Evolutionary conservation across 192 early-diverging fungal genomes (phyloP).

Genomic region (Umbelopsis vinacea): DNA sequence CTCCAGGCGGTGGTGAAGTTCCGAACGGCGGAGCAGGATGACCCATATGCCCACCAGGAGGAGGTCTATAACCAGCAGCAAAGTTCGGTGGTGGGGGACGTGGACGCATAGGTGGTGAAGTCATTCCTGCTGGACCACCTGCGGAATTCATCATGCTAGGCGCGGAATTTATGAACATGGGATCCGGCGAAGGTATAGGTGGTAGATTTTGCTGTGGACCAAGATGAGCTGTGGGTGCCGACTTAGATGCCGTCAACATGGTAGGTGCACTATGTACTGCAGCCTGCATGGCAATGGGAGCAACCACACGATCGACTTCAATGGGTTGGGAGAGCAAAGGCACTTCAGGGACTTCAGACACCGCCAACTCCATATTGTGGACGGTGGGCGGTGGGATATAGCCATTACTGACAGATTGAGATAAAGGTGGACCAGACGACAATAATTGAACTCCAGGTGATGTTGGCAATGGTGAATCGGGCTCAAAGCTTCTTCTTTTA

Average conservation of each 20-base stretch:
- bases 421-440: not conserved
- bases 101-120: constrained; percentile 22
- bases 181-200: constrained; percentile 16
- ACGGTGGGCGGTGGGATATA: constrained; percentile 9
- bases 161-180: not conserved
- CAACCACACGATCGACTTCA: constrained; percentile 30
- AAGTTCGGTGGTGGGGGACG: constrained; percentile 8
- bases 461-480: constrained; percentile 12
- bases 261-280: constrained; percentile 22
- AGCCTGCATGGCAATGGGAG: constrained; percentile 38
- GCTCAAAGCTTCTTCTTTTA: constrained; percentile 7
- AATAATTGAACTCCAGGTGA: constrained; percentile 1
- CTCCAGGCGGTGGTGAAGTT: not conserved
- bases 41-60: constrained; percentile 6
- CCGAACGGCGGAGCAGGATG: not conserved
- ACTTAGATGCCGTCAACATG: constrained; percentile 13
- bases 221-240: not conserved
- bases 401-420: constrained; percentile 1
- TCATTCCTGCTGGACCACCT: not conserved
- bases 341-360: constrained; percentile 17
- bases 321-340: constrained; percentile 8
- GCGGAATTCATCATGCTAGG: not conserved
- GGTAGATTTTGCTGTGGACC: constrained; percentile 14
- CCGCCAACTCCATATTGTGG: constrained; percentile 13
- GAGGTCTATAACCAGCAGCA: constrained; percentile 16